Conservation (phyloP, 1,284 basidiomycete genomes). For the Cystobasidium sp. region DNA sequence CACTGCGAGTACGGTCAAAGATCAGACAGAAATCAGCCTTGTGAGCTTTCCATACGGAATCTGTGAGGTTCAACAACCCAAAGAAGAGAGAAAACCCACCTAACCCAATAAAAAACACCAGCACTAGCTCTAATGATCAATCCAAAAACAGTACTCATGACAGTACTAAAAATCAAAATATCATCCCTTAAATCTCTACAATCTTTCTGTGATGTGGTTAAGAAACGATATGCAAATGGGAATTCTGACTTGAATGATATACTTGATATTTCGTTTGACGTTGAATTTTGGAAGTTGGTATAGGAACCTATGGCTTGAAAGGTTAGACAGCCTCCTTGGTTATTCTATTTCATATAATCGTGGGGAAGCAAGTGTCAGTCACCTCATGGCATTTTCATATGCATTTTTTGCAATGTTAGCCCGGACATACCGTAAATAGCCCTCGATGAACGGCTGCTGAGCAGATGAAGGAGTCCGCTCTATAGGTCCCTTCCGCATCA, state of each 20-base stretch:
- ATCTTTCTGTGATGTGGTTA: slow-evolving; percentile 58
- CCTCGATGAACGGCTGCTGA: slow-evolving; percentile 73
- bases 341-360: slow-evolving; percentile 67
- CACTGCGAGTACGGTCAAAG: slow-evolving; percentile 57
- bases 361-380: slow-evolving; percentile 54
- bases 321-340: slow-evolving; percentile 75
- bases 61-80: no score
- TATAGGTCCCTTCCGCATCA: slow-evolving; percentile 64
- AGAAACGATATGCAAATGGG: slow-evolving; percentile 66
- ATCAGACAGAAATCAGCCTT: background rate
- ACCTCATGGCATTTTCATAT: background rate
- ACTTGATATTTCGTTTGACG: slow-evolving; percentile 70
- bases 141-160: slow-evolving; percentile 70
- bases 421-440: slow-evolving; percentile 44
- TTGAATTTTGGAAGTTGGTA: slow-evolving; percentile 67
- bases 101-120: slow-evolving; percentile 49
- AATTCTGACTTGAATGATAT: slow-evolving; percentile 75
- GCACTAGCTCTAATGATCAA: slow-evolving; percentile 65
- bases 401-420: background rate
- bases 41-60: background rate
- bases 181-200: slow-evolving; percentile 73
- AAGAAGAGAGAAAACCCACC: slow-evolving; percentile 62
- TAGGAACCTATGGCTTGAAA: slow-evolving; percentile 72
- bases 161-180: slow-evolving; percentile 70
- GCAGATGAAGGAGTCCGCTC: slow-evolving; percentile 84